Evolutionary conservation across 2,329 filamentous ascomycete genomes (phyloP), one percentile per base, ranked within the genome.

Genomic region (Daldinia eschscholtzii): DNA sequence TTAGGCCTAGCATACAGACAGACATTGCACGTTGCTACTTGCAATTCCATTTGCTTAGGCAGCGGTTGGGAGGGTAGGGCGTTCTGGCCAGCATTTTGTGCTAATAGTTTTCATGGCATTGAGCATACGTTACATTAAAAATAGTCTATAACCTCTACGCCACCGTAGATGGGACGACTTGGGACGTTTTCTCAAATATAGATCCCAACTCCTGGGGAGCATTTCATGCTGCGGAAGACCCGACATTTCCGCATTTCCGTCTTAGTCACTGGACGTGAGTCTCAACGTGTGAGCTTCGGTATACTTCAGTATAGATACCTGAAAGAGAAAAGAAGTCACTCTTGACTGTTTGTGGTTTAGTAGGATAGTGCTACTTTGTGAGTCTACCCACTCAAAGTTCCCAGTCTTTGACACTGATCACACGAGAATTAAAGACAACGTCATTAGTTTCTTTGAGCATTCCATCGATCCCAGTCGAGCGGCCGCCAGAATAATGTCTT

Each of bases 141-240:
- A 72, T 71, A 55, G 71, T 71, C 69, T 63, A 70, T 62, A 65
- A 66, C 64, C 66, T 71, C 67, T 68, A 67, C 64, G 67, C 62
- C 62, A 67, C 67, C 61, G 72, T 73, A 72, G 71, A 72, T 56
- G 66, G 62, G 57, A 65, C 61, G 70, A 70, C 67, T 66, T 70
- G 57, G 68, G 67, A 75, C 68, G 68, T 73, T 68, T 73, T 70
- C 70, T 73, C 70, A 74, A 52, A 76, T 76, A 74, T 76, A 76
- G 68, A 76, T 55, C 70, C 71, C 68, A 48, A 30, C 57, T 37
- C 18, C 18, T 56, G 66, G 61, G 68, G 26, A 46, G 65, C 44
- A 52, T 63, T 59, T 48, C 44, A 59, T 64, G 50, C 46, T 39
- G 62, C 37, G 63, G 60, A 61, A 59, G 42, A 60, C 41, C 37